Evolutionary conservation across 2,329 filamentous ascomycete species (phyloP).

Genomic region (Verticillium dahliae): DNA sequence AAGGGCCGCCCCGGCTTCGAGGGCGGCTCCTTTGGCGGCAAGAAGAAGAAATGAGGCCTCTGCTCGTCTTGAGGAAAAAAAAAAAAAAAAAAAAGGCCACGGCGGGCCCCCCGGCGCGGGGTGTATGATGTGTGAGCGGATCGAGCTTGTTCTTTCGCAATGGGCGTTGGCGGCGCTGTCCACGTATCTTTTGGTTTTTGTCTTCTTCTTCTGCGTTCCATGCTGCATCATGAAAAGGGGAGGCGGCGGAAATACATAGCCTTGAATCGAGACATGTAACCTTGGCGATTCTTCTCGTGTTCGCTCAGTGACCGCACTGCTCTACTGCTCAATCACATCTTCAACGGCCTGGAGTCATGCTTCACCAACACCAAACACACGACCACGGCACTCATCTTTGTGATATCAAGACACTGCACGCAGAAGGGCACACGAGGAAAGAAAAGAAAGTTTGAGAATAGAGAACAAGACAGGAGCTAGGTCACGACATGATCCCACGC

Average conservation of each 20-base stretch:
- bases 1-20: conserved; percentile 57
- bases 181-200: no score
- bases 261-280: neutral
- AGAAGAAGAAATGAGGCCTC: conserved; percentile 28
- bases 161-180: neutral
- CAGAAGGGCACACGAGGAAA: neutral
- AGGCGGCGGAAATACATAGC: neutral
- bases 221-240: neutral
- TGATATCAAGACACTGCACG: neutral
- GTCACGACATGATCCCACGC: neutral
- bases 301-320: no score
- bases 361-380: neutral
- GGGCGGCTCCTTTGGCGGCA: conserved; percentile 54
- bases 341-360: neutral
- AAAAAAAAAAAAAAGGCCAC: no score
- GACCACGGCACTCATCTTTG: no score
- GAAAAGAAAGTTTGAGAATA: conserved; percentile 3
- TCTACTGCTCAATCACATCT: neutral
- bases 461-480: neutral
- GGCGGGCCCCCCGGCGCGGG: no score
- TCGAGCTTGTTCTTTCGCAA: conserved; percentile 1
- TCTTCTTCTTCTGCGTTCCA: neutral
- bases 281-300: neutral
- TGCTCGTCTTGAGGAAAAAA: no score
- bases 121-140: neutral